Percentiles rank a stretch among this genome's conserved stretches.
Conservation (phyloP, 2,329 filamentous ascomycete species). For the Botrytis fabae region DNA sequence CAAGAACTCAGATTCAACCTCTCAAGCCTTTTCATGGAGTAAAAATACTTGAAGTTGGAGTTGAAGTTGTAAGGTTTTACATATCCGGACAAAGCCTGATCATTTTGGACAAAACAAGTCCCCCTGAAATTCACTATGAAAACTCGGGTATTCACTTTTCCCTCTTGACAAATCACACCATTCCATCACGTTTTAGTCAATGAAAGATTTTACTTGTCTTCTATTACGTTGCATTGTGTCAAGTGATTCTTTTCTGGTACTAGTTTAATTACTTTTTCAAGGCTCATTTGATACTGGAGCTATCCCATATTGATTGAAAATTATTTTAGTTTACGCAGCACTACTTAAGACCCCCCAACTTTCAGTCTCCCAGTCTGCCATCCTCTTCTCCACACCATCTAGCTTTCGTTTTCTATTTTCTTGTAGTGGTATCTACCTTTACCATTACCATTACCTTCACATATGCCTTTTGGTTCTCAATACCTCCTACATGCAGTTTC, state of each 20-base stretch:
- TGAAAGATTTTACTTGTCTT: neutral
- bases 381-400: neutral
- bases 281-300: neutral
- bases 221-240: neutral
- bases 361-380: neutral
- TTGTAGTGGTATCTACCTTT: neutral
- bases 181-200: neutral
- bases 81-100: neutral
- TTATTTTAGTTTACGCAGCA: neutral
- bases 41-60: neutral
- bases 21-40: neutral
- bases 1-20: neutral
- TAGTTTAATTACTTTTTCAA: neutral
- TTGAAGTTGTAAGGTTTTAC: neutral
- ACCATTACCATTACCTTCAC: neutral
- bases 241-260: neutral
- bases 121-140: neutral
- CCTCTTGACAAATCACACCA: neutral
- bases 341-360: neutral
- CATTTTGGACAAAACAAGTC: neutral
- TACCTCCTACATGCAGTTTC: neutral
- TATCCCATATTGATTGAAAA: neutral
- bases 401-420: neutral
- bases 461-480: neutral
- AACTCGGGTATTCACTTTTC: neutral